phyloP scores from a whole-genome alignment of 148 eudicot genomes.

The Fagopyrum esculentum region DNA sequence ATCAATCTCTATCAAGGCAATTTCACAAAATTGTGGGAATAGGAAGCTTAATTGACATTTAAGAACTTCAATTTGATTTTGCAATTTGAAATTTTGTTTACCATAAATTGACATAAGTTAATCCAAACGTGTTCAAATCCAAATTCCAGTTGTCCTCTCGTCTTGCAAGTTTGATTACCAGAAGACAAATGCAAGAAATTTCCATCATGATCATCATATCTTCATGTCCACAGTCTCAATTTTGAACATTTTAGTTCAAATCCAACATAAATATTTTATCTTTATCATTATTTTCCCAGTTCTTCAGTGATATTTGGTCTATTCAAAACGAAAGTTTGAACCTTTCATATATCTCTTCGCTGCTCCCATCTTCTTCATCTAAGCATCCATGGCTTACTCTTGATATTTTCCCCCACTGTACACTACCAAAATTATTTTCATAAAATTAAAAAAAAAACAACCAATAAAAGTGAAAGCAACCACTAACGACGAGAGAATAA shows the following conservation, averaged over 20 bases:
- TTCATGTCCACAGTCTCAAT: neutral
- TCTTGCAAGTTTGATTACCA: neutral
- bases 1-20: too few species aligned
- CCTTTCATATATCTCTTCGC: neutral
- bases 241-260: neutral
- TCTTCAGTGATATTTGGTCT: neutral
- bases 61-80: neutral
- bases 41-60: neutral
- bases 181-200: neutral
- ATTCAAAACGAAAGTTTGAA: neutral
- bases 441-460: neutral
- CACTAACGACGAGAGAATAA: too few species aligned
- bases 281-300: neutral
- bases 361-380: conserved; percentile 1
- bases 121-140: neutral
- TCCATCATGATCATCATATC: neutral
- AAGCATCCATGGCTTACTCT: neutral
- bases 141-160: neutral
- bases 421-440: conserved; percentile 16
- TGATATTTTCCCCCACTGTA: conserved; percentile 5
- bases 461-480: neutral
- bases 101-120: neutral
- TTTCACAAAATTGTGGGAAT: neutral
- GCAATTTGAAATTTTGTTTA: neutral
- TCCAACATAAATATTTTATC: neutral